Percentiles rank a stretch among this genome's conserved stretches.
phyloP scores from a whole-genome alignment of 2,329 filamentous ascomycete genomes.

The Hawksworthiomyces lignivorus region DNA sequence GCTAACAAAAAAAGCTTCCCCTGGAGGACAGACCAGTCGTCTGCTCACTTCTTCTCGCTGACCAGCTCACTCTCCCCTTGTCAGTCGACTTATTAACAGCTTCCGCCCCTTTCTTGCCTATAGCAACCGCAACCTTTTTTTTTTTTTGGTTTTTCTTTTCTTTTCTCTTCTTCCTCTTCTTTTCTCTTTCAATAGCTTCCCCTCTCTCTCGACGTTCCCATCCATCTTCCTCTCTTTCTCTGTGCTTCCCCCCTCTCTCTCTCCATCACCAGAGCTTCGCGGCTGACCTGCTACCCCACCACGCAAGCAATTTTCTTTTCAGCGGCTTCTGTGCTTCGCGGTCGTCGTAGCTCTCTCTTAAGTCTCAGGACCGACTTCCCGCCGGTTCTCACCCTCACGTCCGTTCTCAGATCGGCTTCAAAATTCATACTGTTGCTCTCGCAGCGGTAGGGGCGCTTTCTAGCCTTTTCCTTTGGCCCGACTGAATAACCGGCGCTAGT shows the following conservation, averaged over 20 bases:
- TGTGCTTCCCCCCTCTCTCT: not conserved
- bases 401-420: too few relatives aligned
- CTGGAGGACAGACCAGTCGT: slow-evolving; percentile 4
- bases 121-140: slow-evolving; percentile 2
- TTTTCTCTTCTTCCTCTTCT: not conserved
- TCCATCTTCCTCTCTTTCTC: not conserved
- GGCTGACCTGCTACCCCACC: slow-evolving; percentile 7
- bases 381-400: too few relatives aligned
- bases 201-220: not conserved
- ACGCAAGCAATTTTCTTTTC: not conserved
- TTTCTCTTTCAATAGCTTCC: not conserved
- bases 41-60: slow-evolving; percentile 8
- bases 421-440: too few relatives aligned
- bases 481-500: too few relatives aligned
- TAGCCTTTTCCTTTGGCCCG: too few relatives aligned
- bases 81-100: slow-evolving; percentile 10
- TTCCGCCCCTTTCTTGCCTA: slow-evolving; percentile 5
- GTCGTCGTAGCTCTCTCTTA: not conserved
- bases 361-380: too few relatives aligned
- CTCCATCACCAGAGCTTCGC: not conserved
- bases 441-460: too few relatives aligned
- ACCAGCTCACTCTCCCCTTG: slow-evolving; percentile 5
- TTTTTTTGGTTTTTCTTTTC: too few relatives aligned
- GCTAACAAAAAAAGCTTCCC: slow-evolving; percentile 12
- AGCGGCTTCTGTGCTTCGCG: slow-evolving; percentile 2